Evolutionary conservation across 208 protist species (phyloP), one percentile per base, ranked within the genome.

Genomic region (Borovskyia barvae): DNA sequence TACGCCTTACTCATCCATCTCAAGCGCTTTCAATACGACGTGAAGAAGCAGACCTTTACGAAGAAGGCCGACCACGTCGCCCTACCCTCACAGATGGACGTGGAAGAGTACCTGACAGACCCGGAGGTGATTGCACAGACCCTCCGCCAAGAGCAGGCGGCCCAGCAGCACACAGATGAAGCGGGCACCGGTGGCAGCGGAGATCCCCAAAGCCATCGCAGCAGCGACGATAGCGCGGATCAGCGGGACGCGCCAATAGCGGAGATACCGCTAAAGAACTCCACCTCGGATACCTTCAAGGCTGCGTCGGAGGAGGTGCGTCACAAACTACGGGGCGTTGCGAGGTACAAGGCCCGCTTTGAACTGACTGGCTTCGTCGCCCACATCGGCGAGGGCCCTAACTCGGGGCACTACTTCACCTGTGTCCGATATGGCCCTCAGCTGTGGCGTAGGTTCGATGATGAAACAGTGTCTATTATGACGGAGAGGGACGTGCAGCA

Each of bases 1-100:
- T 92, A 94, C 43, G 83, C 83, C 9, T 72, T 97, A 12, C 59
- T 94, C 8, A 73, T 97, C 24, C 93, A 97, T 45, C 69, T 97
- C 1, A 97, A 97, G 59, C 80, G 93, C 8, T 97, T 97, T 72
- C 89, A 89, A 28, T 97, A 93, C 71, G 75, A 92, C 40, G 80
- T 85, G 41, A 76, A 75, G 50, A 75, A 59, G 46, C 62, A 80
- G 14, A 60, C 7, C 28, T 88, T 92, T 58, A 77, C 58, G 47
- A 97, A 97, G 61, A 76, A 83, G 37, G 69, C 81, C 20, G 80
- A 93, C 46, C 87, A 95, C 60, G 87, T 97, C 9, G 80, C 90
- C 14, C 80, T 97, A 39, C 89, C 93, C 30, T 78, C 84, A 45
- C 80, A 90, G 53, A 90, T 97, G 55, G 77, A 92, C 40, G 63